Evolutionary conservation across 2,329 filamentous ascomycete genomes (phyloP).

Genomic region (Endoconidiophora laricicola): DNA sequence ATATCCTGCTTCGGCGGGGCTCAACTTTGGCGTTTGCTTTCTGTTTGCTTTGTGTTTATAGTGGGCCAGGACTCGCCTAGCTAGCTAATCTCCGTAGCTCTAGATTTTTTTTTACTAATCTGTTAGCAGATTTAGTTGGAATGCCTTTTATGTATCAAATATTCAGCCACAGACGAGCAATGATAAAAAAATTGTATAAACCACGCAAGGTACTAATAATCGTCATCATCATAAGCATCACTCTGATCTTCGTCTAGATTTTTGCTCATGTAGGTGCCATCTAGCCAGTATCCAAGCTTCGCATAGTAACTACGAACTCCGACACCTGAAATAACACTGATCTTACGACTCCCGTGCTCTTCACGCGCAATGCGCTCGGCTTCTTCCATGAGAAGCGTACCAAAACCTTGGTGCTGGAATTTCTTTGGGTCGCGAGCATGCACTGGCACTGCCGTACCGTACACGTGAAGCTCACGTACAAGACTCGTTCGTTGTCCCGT

Average conservation of each 20-base stretch:
- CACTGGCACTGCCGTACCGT: constrained; percentile 91
- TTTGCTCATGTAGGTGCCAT: constrained; percentile 72
- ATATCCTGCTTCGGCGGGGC: too few relatives aligned
- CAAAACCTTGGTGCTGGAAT: constrained; percentile 96
- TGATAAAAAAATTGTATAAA: too few relatives aligned
- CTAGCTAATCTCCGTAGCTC: too few relatives aligned
- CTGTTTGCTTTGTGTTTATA: too few relatives aligned
- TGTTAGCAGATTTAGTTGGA: too few relatives aligned
- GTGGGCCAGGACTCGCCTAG: too few relatives aligned
- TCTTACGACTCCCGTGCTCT: constrained; percentile 85
- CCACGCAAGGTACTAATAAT: not conserved
- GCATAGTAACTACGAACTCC: constrained; percentile 91
- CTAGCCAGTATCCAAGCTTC: constrained; percentile 82
- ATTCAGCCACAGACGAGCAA: too few relatives aligned
- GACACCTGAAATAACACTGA: constrained; percentile 95
- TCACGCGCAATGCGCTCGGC: constrained; percentile 87
- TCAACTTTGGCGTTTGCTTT: too few relatives aligned
- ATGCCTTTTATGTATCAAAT: too few relatives aligned
- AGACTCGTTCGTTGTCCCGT: constrained; percentile 75
- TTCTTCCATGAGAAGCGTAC: constrained; percentile 93
- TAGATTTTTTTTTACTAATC: too few relatives aligned
- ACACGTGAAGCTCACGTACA: constrained; percentile 89
- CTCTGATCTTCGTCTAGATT: not conserved
- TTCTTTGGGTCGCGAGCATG: constrained; percentile 90
- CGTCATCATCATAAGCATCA: constrained; percentile 9